Base-by-base conservation (phyloP, 2,329 filamentous ascomycete genomes). In the Fusarium xyrophilum region DNA sequence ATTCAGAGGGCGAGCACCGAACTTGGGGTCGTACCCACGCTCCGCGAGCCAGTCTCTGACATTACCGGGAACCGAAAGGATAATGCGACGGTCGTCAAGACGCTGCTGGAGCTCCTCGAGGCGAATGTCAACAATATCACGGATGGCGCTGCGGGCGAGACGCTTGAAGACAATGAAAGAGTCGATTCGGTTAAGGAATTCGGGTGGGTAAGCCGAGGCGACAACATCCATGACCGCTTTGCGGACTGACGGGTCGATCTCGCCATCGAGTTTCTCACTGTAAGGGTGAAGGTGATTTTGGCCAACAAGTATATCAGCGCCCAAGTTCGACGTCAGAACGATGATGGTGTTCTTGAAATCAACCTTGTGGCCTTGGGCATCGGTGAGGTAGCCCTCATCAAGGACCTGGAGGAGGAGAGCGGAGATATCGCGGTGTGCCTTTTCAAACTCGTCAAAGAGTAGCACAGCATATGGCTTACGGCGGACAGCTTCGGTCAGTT, bases 331-430 rank as follows among this genome's bases (percentile, higher is more conserved):
- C 0, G 96, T 98, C 58, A 99, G 86, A 5, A 98, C 95, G 71
- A 98, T 97, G 74, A 98, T 91, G 11, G 95, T 97, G 79, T 97
- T 98, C 65, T 92, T 87, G 84, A 98, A 98, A 77, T 98, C 96
- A 63, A 99, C 91, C 79, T 96, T 97, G 82, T 97, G 94, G 33
- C 96, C 96, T 80, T 98, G 95, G 0, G 93, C 89, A 76, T 98
- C 96, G 1, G 95, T 98, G 51, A 99, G 86, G 82, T 96, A 97
- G 5, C 96, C 96, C 78, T 98, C 96, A 76, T 98, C 96, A 1
- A 99, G 87, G 1, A 98, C 95, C 79, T 98, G 96, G 7, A 99
- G 86, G 7, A 99, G 86, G 6, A 99, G 84, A 1, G 94, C 91
- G 0, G 93, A 96, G 69, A 98, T 97, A 73, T 99, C 96, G 56